phyloP scores from a whole-genome alignment of 2,329 filamentous ascomycete species.

The Sporothrix schenckii region DNA sequence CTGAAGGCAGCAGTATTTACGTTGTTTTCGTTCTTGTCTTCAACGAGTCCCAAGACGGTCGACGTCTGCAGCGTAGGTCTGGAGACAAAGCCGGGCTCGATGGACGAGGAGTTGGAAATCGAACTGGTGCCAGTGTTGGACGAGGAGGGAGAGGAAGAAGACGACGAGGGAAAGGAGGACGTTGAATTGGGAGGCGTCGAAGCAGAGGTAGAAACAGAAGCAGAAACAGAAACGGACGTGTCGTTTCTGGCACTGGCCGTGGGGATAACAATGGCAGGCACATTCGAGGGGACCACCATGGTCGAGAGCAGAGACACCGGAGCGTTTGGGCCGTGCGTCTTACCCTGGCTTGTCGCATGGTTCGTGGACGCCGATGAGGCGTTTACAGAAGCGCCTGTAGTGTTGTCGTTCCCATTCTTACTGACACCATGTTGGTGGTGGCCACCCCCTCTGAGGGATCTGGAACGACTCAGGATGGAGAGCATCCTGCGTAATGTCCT shows the following conservation, averaged over 20 bases:
- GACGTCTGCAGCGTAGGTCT: slow-evolving; percentile 43
- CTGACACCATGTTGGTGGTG: slow-evolving; percentile 21
- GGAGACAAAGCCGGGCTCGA: slow-evolving; percentile 45
- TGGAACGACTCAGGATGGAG: slow-evolving; percentile 43
- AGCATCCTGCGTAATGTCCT: slow-evolving; percentile 40
- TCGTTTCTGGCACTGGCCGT: not conserved
- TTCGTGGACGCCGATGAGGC: slow-evolving; percentile 24
- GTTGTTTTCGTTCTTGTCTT: slow-evolving; percentile 38
- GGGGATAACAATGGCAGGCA: slow-evolving; percentile 21
- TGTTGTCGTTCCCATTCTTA: slow-evolving; percentile 25
- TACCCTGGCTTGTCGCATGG: slow-evolving; percentile 31
- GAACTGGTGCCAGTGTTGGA: slow-evolving; percentile 24
- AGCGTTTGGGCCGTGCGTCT: slow-evolving; percentile 40
- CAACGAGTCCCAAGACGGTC: slow-evolving; percentile 40
- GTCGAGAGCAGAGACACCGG: slow-evolving; percentile 31
- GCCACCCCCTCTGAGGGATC: slow-evolving; percentile 39
- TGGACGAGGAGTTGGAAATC: slow-evolving; percentile 33
- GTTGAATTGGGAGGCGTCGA: slow-evolving; percentile 9
- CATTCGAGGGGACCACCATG: slow-evolving; percentile 24
- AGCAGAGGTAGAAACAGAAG: not conserved
- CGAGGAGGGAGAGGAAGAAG: slow-evolving; percentile 6
- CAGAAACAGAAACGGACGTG: not conserved
- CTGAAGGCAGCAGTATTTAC: not conserved
- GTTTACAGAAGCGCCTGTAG: slow-evolving; percentile 20
- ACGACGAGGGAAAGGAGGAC: slow-evolving; percentile 25